A percentile compares a stretch with the other conserved stretches of the same genome.
Evolutionary conservation across 169 alveolate species (phyloP).

Genomic region (Eimeria brunetti): DNA sequence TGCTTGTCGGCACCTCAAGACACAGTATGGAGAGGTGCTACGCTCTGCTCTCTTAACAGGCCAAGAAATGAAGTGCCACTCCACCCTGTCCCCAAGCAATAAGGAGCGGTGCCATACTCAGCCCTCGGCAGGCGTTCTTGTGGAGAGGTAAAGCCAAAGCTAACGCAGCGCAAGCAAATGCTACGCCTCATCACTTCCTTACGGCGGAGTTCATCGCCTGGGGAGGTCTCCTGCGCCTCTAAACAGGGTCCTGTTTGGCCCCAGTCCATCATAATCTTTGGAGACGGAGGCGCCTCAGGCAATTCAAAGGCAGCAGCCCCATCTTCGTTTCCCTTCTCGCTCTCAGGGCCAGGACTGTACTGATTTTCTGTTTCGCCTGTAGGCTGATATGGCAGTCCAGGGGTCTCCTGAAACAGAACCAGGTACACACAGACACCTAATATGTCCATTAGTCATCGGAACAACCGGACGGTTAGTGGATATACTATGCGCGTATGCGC

Average conservation of each 20-base stretch:
- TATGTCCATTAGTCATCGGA: neutral
- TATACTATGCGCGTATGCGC: neutral
- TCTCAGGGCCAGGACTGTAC: neutral
- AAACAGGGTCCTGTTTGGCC: neutral
- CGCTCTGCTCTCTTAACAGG: neutral
- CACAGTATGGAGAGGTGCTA: neutral
- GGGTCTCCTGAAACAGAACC: neutral
- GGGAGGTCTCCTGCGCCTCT: neutral
- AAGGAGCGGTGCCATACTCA: neutral
- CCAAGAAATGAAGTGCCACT: neutral
- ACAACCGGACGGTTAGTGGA: neutral
- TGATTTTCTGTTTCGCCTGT: neutral
- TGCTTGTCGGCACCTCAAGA: neutral
- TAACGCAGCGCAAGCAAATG: neutral
- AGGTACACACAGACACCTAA: neutral
- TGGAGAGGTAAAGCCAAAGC: neutral
- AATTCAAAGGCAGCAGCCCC: neutral
- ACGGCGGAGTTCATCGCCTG: neutral
- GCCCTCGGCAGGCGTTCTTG: neutral
- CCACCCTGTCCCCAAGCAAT: neutral
- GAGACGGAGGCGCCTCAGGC: constrained; percentile 1
- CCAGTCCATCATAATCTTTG: constrained; percentile 15
- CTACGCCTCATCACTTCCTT: neutral
- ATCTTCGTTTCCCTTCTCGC: neutral
- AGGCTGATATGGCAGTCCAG: neutral